These are phyloP conservation scores for Cyberlindnera lachancei DNA, from an alignment of 805 yeast genomes.

Conservation along the genomic window DNA sequence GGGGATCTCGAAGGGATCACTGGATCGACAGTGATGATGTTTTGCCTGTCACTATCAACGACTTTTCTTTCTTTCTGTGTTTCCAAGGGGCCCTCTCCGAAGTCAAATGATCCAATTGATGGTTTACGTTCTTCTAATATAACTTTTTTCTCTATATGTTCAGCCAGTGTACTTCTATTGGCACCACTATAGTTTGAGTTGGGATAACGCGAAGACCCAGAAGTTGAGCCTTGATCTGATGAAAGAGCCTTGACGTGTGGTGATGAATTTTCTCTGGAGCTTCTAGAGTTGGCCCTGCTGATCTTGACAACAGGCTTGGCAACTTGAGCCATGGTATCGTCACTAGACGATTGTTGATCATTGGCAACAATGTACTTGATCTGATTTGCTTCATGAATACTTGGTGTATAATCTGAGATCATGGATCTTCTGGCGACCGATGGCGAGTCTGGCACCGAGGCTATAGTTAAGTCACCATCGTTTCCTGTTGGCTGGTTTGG, in stretches of 20 bases:
- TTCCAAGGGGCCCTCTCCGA: conserved; percentile 16
- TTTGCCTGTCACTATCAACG: conserved; percentile 7
- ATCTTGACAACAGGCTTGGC: conserved; percentile 13
- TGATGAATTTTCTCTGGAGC: conserved; percentile 1
- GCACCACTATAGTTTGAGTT: neutral
- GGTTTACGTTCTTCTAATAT: conserved; percentile 5
- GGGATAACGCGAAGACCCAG: conserved; percentile 3
- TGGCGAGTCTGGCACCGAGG: neutral
- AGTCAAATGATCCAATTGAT: conserved; percentile 17
- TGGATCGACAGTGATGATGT: conserved; percentile 10
- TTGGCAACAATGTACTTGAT: conserved; percentile 14
- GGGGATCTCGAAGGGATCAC: conserved; percentile 24
- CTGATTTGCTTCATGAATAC: conserved; percentile 20
- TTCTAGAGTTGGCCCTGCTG: conserved; percentile 7
- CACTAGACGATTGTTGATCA: neutral
- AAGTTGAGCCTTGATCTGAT: conserved; percentile 1
- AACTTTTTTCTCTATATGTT: too few species aligned
- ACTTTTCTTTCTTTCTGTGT: conserved; percentile 10
- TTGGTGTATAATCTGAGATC: conserved; percentile 21
- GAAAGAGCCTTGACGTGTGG: too few species aligned
- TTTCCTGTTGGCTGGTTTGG: too few species aligned
- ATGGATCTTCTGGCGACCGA: conserved; percentile 16
- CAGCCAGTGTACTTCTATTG: neutral
- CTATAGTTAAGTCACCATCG: too few species aligned
- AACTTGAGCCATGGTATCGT: neutral